Conservation (phyloP, 1,139 yeast genomes). For the Sugiyamaella paludigena region DNA sequence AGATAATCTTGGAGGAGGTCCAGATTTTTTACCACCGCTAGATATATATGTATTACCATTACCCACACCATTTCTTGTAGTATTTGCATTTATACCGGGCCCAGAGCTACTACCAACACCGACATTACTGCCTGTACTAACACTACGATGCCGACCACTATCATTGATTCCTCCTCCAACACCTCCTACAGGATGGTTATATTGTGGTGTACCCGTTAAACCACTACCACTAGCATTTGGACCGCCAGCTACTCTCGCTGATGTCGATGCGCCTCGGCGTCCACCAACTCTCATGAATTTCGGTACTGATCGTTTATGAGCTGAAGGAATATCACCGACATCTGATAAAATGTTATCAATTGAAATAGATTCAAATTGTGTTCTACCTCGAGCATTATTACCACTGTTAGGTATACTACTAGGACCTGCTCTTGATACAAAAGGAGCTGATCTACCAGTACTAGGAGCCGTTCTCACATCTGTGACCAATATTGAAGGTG, state of each 20-base stretch:
- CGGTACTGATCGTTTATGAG: slow-evolving; percentile 47
- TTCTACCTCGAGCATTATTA: slow-evolving; percentile 14
- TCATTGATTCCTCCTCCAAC: slow-evolving; percentile 3
- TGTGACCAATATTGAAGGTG: slow-evolving; percentile 91
- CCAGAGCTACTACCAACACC: slow-evolving; percentile 3
- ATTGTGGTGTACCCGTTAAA: not conserved
- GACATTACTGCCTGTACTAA: slow-evolving; percentile 2
- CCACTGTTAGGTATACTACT: slow-evolving; percentile 10
- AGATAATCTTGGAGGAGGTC: slow-evolving; percentile 39
- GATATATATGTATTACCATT: not conserved
- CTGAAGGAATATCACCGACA: slow-evolving; percentile 83
- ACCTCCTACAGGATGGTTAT: slow-evolving; percentile 1
- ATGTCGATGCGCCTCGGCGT: slow-evolving; percentile 1
- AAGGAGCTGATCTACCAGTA: slow-evolving; percentile 73
- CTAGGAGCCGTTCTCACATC: slow-evolving; percentile 66
- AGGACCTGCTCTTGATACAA: slow-evolving; percentile 42
- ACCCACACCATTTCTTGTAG: not conserved
- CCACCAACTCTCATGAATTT: slow-evolving; percentile 9
- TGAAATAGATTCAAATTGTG: slow-evolving; percentile 31
- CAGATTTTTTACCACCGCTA: not conserved
- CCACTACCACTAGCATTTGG: slow-evolving; percentile 8
- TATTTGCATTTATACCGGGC: not conserved
- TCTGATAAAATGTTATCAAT: slow-evolving; percentile 51
- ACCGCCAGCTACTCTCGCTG: not conserved
- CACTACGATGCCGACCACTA: slow-evolving; percentile 6